These are phyloP conservation scores for Aspergillus brunneoviolaceus DNA, from an alignment of 2,329 filamentous ascomycete species.

Conservation along the genomic window DNA sequence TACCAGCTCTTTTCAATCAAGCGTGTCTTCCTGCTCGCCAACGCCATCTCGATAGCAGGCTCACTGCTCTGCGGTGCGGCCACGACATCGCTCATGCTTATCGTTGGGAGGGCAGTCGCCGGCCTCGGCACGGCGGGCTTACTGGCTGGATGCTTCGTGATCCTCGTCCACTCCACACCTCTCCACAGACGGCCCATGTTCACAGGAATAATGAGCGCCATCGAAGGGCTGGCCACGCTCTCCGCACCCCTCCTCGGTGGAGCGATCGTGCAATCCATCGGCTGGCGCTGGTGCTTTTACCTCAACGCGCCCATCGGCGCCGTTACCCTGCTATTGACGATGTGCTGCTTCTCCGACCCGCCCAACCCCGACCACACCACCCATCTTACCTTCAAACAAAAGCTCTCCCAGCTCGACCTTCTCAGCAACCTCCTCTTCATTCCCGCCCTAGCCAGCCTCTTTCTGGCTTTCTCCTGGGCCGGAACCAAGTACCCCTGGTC, in stretches of 20 bases:
- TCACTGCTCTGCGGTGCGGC: constrained; percentile 23
- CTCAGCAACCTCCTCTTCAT: constrained; percentile 35
- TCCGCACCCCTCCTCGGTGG: constrained; percentile 36
- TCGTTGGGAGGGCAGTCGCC: constrained; percentile 31
- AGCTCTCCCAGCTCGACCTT: constrained; percentile 33
- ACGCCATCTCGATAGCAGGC: constrained; percentile 21
- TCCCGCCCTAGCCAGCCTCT: constrained; percentile 29
- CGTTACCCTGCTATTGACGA: constrained; percentile 17
- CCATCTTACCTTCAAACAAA: constrained; percentile 21
- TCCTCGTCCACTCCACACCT: constrained; percentile 21
- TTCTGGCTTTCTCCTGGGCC: constrained; percentile 35
- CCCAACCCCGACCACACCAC: constrained; percentile 12
- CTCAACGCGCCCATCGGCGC: constrained; percentile 36
- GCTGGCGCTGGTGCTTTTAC: constrained; percentile 41
- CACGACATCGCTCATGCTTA: constrained; percentile 21
- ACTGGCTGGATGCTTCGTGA: constrained; percentile 21
- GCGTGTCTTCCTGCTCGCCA: constrained; percentile 21
- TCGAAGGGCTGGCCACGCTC: constrained; percentile 29
- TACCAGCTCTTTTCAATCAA: constrained; percentile 37
- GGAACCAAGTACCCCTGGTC: constrained; percentile 39
- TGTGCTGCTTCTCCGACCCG: constrained; percentile 23
- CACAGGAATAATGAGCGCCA: constrained; percentile 23
- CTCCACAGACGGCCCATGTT: constrained; percentile 29
- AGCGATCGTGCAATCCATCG: constrained; percentile 32
- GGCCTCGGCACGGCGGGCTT: constrained; percentile 26